Percentiles rank a stretch among this genome's conserved stretches.
Evolutionary conservation across 768 basidiomycete species (phyloP).

Genomic region (Lentinula lateritia): DNA sequence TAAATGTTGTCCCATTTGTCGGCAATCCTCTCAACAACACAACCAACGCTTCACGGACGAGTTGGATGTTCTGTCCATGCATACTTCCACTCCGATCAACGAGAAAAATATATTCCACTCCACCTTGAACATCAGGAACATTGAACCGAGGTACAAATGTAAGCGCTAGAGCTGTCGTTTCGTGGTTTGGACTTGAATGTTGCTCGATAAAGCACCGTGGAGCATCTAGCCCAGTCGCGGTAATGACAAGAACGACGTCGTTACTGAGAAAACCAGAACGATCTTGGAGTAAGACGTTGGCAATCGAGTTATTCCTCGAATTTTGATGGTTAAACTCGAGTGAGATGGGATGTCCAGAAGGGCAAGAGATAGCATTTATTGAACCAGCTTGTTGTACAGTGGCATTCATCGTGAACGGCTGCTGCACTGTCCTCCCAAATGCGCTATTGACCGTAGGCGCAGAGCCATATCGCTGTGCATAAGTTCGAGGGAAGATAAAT

Average conservation of each 20-base stretch:
- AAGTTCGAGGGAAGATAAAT: background rate
- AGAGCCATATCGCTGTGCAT: background rate
- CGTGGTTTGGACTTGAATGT: slow-evolving; percentile 16
- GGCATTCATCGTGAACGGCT: background rate
- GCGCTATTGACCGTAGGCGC: background rate
- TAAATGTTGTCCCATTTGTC: slow-evolving; percentile 37
- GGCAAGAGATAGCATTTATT: background rate
- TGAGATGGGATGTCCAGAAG: background rate
- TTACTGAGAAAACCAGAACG: slow-evolving; percentile 27
- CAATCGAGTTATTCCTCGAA: background rate
- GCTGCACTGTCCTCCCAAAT: background rate
- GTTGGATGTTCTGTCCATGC: slow-evolving; percentile 33
- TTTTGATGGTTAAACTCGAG: background rate
- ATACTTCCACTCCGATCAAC: slow-evolving; percentile 60
- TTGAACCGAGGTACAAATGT: slow-evolving; percentile 47
- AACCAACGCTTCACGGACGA: slow-evolving; percentile 39
- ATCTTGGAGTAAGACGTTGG: background rate
- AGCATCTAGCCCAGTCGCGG: slow-evolving; percentile 41
- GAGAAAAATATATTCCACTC: slow-evolving; percentile 56
- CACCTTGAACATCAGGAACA: slow-evolving; percentile 28
- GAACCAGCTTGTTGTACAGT: background rate
- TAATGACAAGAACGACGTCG: slow-evolving; percentile 48
- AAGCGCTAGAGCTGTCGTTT: slow-evolving; percentile 44
- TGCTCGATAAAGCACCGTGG: slow-evolving; percentile 54
- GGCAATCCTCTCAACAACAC: slow-evolving; percentile 48